A percentile compares a stretch with the other conserved stretches of the same genome.
phyloP scores from a whole-genome alignment of 495 filamentous ascomycete species.

The Friedmanniomyces endolithicus region DNA sequence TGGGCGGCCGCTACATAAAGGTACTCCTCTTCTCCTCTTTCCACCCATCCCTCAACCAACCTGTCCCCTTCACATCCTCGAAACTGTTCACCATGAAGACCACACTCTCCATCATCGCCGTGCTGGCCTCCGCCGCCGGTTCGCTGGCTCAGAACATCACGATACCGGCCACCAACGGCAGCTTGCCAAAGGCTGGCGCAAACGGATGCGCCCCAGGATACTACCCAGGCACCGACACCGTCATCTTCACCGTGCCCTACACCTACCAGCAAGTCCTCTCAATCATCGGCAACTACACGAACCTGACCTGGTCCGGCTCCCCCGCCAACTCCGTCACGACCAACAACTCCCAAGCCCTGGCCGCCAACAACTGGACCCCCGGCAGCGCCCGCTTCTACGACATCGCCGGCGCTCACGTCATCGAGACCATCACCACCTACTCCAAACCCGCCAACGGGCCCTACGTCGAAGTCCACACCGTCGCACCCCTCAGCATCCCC shows the following conservation, averaged over 20 bases:
- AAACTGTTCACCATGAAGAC: neutral
- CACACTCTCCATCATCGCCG: neutral
- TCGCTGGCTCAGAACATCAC: constrained; percentile 3
- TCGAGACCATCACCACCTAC: constrained; percentile 24
- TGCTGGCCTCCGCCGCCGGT: neutral
- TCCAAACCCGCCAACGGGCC: constrained; percentile 22
- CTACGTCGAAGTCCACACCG: constrained; percentile 18
- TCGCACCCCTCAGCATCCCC: constrained; percentile 15
- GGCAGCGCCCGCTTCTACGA: constrained; percentile 21
- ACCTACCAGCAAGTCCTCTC: constrained; percentile 22
- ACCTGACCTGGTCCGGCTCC: constrained; percentile 25
- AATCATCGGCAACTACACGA: constrained; percentile 24
- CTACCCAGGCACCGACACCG: constrained; percentile 15
- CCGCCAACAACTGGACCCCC: constrained; percentile 16
- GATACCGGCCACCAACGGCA: constrained; percentile 11
- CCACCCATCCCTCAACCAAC: neutral
- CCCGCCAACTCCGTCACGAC: constrained; percentile 12
- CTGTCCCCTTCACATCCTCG: neutral
- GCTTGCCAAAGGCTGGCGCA: neutral
- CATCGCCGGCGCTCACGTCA: constrained; percentile 16
- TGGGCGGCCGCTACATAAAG: neutral
- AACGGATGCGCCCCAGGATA: constrained; percentile 14
- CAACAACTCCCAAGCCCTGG: constrained; percentile 16
- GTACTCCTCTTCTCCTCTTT: neutral
- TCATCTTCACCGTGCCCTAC: constrained; percentile 24